Percentiles rank a stretch among this genome's conserved stretches.
Conservation (phyloP, 352 stramenopile species). For the Phytopythium ostracodes region DNA sequence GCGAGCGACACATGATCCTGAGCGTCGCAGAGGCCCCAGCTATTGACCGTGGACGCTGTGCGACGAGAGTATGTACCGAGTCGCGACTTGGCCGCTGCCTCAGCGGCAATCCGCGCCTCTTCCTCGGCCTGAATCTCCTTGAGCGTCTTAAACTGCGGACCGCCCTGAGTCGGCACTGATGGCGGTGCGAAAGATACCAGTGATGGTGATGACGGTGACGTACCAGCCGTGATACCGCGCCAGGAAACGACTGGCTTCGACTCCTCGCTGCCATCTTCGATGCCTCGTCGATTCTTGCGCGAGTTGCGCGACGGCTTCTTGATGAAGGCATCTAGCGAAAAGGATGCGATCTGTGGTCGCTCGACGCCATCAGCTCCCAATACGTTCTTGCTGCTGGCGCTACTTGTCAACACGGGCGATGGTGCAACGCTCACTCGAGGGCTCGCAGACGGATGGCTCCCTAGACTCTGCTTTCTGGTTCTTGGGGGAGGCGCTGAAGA, state of each 20-base stretch:
- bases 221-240: background rate
- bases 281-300: constrained; percentile 13
- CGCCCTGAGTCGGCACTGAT: background rate
- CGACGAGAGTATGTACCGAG: constrained; percentile 27
- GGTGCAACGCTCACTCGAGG: constrained; percentile 22
- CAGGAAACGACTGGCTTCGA: constrained; percentile 5
- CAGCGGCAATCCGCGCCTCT: constrained; percentile 27
- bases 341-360: constrained; percentile 37
- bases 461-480: constrained; percentile 24
- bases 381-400: constrained; percentile 25
- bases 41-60: constrained; percentile 54
- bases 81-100: constrained; percentile 44
- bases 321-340: constrained; percentile 64
- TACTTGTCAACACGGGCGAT: constrained; percentile 8
- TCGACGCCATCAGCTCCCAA: constrained; percentile 47
- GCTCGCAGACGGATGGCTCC: constrained; percentile 26
- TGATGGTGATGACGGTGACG: constrained; percentile 2
- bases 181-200: background rate
- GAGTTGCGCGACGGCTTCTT: constrained; percentile 38
- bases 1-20: constrained; percentile 49
- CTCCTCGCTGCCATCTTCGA: constrained; percentile 4
- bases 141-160: constrained; percentile 27
- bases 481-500: constrained; percentile 7
- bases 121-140: constrained; percentile 73
- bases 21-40: constrained; percentile 51